Percentiles rank a stretch among this genome's conserved stretches.
These are phyloP conservation scores for Cyberlindnera amylophila DNA, from an alignment of 805 yeast species.

Conservation along the genomic window DNA sequence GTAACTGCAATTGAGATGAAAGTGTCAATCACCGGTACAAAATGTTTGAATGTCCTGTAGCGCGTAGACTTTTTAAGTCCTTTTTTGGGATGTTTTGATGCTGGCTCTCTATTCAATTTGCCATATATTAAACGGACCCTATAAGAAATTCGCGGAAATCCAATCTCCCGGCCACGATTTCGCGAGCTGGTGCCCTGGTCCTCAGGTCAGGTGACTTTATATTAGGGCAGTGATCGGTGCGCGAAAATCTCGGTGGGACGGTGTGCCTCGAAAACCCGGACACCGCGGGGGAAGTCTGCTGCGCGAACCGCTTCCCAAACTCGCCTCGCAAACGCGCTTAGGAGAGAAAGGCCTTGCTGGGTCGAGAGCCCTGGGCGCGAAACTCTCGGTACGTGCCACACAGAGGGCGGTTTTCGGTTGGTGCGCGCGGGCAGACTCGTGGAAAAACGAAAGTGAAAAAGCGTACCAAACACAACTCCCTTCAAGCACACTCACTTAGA, in stretches of 20 bases:
- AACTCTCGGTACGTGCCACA: constrained; percentile 10
- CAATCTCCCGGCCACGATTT: too few species aligned
- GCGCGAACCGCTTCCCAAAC: not conserved
- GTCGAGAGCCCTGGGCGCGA: not conserved
- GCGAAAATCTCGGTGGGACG: not conserved
- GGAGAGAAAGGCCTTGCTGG: not conserved
- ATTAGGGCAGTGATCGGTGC: not conserved
- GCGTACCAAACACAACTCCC: constrained; percentile 4
- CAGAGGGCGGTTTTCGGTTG: not conserved
- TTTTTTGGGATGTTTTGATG: too few species aligned
- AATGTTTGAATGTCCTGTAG: too few species aligned
- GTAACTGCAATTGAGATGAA: too few species aligned
- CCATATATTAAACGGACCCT: too few species aligned
- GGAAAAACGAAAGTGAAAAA: constrained; percentile 19
- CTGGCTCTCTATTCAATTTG: too few species aligned
- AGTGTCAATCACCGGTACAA: too few species aligned
- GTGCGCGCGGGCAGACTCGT: constrained; percentile 10
- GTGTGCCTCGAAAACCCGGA: not conserved
- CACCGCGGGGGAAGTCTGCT: not conserved
- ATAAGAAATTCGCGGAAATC: too few species aligned
- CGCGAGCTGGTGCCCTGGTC: too few species aligned
- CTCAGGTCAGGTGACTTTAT: not conserved
- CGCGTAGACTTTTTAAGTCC: too few species aligned
- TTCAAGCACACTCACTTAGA: constrained; percentile 3
- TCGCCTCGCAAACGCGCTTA: not conserved